These are phyloP conservation scores for Cinchona pubescens DNA, from an alignment of 257 asterid genomes.

Conservation along the genomic window DNA sequence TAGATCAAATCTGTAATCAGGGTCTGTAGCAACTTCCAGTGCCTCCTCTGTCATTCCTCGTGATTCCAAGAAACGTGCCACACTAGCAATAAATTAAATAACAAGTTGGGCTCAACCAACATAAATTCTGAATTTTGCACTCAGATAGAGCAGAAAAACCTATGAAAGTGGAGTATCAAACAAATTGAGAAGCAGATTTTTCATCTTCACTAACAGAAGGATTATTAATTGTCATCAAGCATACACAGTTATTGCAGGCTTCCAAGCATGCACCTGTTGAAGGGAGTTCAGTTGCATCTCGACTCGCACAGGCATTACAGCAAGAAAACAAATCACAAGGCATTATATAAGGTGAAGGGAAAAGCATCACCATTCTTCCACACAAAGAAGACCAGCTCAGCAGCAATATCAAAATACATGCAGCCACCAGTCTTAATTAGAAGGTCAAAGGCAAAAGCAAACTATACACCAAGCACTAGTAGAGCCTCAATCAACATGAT, in stretches of 20 bases:
- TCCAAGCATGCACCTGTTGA: neutral
- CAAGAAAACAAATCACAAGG: neutral
- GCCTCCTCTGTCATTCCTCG: conserved; percentile 96
- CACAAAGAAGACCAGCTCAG: neutral
- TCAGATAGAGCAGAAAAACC: neutral
- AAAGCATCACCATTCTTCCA: neutral
- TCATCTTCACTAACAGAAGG: neutral
- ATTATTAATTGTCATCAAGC: neutral
- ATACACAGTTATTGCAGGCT: neutral
- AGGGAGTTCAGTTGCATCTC: neutral
- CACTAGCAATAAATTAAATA: conserved; percentile 37
- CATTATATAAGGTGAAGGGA: neutral
- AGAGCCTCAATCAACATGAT: neutral
- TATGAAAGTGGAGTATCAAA: neutral
- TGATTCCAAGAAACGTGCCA: conserved; percentile 93
- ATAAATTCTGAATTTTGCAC: neutral
- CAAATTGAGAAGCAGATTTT: neutral
- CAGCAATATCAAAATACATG: neutral
- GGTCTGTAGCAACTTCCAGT: conserved; percentile 84
- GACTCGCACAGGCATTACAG: too few relatives aligned
- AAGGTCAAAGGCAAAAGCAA: neutral
- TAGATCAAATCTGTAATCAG: conserved; percentile 94
- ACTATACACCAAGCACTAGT: neutral
- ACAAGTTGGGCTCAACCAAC: neutral
- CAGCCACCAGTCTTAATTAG: neutral